Evolutionary conservation across 1,284 basidiomycete species (phyloP).

Genomic region (Puccinia novopanici): DNA sequence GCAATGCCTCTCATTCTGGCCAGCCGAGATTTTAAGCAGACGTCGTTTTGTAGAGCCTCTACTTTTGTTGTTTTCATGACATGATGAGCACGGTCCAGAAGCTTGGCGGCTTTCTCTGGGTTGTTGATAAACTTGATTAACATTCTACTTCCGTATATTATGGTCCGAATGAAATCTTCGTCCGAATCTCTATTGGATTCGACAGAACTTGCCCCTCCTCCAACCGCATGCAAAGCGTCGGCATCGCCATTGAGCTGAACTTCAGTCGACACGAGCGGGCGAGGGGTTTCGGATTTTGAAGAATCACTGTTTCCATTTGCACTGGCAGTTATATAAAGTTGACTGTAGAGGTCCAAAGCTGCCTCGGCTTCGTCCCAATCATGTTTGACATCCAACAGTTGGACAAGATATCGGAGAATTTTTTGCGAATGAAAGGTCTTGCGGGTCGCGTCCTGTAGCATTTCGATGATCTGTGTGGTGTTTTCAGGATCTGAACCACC

Average conservation of each 20-base stretch:
- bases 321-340: constrained; percentile 65
- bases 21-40: constrained; percentile 53
- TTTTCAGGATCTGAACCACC: constrained; percentile 51
- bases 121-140: constrained; percentile 64
- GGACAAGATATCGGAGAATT: constrained; percentile 77
- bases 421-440: constrained; percentile 86
- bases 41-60: constrained; percentile 37
- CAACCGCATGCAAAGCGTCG: neutral
- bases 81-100: constrained; percentile 23
- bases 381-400: constrained; percentile 67
- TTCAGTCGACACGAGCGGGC: constrained; percentile 55
- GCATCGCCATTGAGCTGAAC: constrained; percentile 54
- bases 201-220: neutral
- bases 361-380: constrained; percentile 71
- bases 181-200: constrained; percentile 52
- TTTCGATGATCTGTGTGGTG: constrained; percentile 61
- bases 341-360: constrained; percentile 77
- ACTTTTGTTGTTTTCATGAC: constrained; percentile 28
- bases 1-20: constrained; percentile 60
- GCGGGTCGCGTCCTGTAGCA: constrained; percentile 86
- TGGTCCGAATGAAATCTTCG: constrained; percentile 68
- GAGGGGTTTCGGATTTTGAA: constrained; percentile 60
- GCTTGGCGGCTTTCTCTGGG: constrained; percentile 55
- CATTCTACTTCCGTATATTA: constrained; percentile 74
- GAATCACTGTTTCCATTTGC: constrained; percentile 4